Conservation (phyloP, 176 grass and related monocot species). For the Eragrostis curvula region DNA sequence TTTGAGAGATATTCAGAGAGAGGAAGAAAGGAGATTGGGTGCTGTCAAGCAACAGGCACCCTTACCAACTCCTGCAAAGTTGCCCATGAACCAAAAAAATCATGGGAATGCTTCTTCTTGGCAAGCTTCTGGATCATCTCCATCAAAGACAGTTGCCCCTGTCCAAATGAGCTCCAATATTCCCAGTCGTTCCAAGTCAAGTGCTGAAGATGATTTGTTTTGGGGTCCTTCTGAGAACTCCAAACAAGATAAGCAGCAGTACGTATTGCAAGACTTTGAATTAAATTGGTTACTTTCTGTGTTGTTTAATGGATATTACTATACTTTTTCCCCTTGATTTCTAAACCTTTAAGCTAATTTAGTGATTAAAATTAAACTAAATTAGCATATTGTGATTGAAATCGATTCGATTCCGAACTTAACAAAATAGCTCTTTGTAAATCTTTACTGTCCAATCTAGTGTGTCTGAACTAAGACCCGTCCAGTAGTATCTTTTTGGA, state of each 20-base stretch:
- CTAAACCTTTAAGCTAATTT: not conserved
- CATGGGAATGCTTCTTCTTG: slow-evolving; percentile 63
- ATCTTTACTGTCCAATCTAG: not conserved
- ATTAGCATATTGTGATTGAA: not conserved
- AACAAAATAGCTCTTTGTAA: not conserved
- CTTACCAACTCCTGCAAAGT: slow-evolving; percentile 47
- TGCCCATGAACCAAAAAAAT: slow-evolving; percentile 51
- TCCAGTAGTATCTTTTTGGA: not conserved
- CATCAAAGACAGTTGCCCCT: slow-evolving; percentile 68
- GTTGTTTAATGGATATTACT: slow-evolving; percentile 1
- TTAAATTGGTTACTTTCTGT: slow-evolving; percentile 11
- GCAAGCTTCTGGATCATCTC: slow-evolving; percentile 82
- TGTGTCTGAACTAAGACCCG: not conserved
- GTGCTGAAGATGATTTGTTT: slow-evolving; percentile 92
- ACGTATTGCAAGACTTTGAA: slow-evolving; percentile 35
- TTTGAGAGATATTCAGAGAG: slow-evolving; percentile 89
- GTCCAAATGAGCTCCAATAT: slow-evolving; percentile 59
- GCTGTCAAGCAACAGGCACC: slow-evolving; percentile 58
- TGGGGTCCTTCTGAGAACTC: slow-evolving; percentile 84
- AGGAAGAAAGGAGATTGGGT: slow-evolving; percentile 71
- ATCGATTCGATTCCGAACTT: not conserved
- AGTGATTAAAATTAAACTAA: slow-evolving; percentile 1
- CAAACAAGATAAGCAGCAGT: slow-evolving; percentile 90
- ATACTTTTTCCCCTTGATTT: not conserved
- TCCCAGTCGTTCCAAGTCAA: slow-evolving; percentile 67